Evolutionary conservation across 805 yeast genomes (phyloP), one percentile per base, ranked within the genome.

Genomic region (Lipomyces kockii): DNA sequence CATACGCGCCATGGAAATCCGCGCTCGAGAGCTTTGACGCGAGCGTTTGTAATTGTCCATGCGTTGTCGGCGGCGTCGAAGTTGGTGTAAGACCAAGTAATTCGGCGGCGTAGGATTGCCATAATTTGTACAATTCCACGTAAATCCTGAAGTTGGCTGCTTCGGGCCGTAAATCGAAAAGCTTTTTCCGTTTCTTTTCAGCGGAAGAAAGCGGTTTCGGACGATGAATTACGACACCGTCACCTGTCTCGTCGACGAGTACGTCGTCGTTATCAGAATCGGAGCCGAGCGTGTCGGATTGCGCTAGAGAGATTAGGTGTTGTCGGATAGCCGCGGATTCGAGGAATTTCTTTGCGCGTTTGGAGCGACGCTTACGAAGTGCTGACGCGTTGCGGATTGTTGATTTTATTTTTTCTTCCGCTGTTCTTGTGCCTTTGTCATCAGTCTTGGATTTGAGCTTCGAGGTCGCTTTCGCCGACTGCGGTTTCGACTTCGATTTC

Each of bases 191-290:
- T 46, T 67, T 66, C 57, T 57, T 61, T 32, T 60, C 65, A 5
- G 58, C 62, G 7, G 71, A 32, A 2, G 68, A 63, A n/a, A 69
- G 49, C 8, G 71, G 72, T 29, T 68, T 67, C 17, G 71, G 71
- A 8, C 64, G 62, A 11, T 51, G 14, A 22, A 67, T 51, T 1
- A 51, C 49, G 20, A 43, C 54, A 6, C 12, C 34, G 39, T 58
- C 59, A 6, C 52, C 35, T 1, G 49, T 43, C 3, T 51, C 62
- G 12, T 17, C 12, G n/a, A 17, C 55, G 14, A 32, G 20, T 11
- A 27, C 49, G 20, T 20, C 37, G 9, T 60, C 64, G 9, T 43
- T 22, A 17, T 52, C 53, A 3, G 22, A 37, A 3, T 20, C 54
- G 29, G 22, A 20, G 17, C 6, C 22, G 37, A 34, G 34, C 8